Conservation (phyloP, 2,329 filamentous ascomycete species). For the Ophiostoma ulmi region DNA sequence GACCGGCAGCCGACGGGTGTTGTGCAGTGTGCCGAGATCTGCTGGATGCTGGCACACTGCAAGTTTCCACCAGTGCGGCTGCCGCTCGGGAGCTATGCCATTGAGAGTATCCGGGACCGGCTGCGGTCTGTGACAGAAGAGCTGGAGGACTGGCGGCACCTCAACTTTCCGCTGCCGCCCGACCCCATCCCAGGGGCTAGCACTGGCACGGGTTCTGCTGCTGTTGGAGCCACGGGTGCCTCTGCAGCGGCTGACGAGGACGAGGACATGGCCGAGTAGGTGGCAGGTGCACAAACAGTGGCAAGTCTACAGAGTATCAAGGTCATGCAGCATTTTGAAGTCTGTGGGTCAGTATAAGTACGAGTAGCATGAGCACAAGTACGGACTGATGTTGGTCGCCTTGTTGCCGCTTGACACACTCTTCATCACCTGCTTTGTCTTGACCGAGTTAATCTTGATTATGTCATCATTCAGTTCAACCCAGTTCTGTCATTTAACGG, state of each 20-base stretch:
- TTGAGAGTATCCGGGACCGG: constrained; percentile 89
- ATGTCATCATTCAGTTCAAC: background rate
- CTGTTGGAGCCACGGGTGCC: background rate
- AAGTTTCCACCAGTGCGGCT: constrained; percentile 84
- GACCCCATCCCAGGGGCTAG: constrained; percentile 29
- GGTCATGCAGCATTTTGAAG: too few relatives aligned
- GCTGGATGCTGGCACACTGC: constrained; percentile 94
- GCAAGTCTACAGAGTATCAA: background rate
- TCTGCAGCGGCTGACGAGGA: constrained; percentile 5
- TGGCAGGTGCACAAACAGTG: background rate
- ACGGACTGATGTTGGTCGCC: background rate
- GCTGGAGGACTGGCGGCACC: constrained; percentile 85
- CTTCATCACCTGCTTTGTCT: background rate
- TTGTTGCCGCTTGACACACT: background rate
- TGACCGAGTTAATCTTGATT: background rate
- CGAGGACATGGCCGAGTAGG: constrained; percentile 21
- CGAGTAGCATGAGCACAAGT: too few relatives aligned
- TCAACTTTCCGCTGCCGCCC: constrained; percentile 58
- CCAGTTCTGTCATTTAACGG: too few relatives aligned
- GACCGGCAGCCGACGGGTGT: constrained; percentile 89
- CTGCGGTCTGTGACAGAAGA: constrained; percentile 90
- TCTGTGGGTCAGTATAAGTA: background rate
- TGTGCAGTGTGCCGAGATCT: constrained; percentile 84
- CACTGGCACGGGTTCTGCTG: background rate
- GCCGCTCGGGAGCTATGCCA: constrained; percentile 86